Evolutionary conservation across 805 yeast genomes (phyloP).

Genomic region (Cyberlindnera maritima): DNA sequence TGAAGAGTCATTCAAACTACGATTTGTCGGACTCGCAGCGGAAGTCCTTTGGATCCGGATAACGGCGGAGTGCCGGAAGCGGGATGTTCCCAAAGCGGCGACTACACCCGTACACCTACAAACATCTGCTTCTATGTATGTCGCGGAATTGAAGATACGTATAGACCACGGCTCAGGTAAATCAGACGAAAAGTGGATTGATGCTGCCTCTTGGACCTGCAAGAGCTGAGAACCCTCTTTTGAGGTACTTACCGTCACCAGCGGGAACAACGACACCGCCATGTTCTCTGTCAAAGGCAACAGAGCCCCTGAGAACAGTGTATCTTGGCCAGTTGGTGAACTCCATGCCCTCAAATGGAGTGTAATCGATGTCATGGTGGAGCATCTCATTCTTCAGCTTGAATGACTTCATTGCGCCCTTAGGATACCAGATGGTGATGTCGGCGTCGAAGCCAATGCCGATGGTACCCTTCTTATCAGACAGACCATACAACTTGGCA

Average conservation of each 20-base stretch:
- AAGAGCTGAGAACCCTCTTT: constrained; percentile 26
- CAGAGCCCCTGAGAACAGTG: constrained; percentile 38
- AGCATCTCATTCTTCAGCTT: constrained; percentile 30
- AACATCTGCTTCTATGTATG: too few species aligned
- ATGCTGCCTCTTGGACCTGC: constrained; percentile 24
- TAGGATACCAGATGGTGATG: constrained; percentile 46
- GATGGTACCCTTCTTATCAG: constrained; percentile 39
- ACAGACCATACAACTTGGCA: constrained; percentile 44
- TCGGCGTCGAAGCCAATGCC: constrained; percentile 50
- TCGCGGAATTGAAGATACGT: too few species aligned
- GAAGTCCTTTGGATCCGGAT: too few species aligned
- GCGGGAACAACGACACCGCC: constrained; percentile 21
- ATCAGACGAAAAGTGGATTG: constrained; percentile 20
- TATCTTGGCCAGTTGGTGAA: constrained; percentile 47
- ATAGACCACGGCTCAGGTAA: too few species aligned
- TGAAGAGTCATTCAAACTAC: too few species aligned
- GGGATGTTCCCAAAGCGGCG: too few species aligned
- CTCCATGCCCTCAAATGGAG: constrained; percentile 39
- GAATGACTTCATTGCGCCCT: constrained; percentile 29
- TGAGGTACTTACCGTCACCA: constrained; percentile 28
- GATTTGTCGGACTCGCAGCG: too few species aligned
- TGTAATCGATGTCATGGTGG: constrained; percentile 38
- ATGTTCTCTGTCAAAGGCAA: constrained; percentile 31
- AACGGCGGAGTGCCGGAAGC: too few species aligned
- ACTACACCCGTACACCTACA: too few species aligned